Base-by-base conservation (phyloP, 345 rosid species). In the Gossypium longicalyx region DNA sequence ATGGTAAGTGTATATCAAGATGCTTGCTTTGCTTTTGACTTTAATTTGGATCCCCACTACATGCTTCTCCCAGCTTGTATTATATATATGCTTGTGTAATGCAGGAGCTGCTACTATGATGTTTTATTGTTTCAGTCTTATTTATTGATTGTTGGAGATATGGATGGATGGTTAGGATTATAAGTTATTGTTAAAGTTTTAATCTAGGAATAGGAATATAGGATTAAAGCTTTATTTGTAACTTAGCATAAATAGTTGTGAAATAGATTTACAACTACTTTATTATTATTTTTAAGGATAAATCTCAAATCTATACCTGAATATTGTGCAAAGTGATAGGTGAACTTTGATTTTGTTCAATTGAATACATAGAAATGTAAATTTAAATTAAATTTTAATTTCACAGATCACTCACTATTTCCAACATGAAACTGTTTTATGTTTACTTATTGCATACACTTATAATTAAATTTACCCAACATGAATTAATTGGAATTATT, bases 1-100 rank as follows among this genome's bases (percentile, higher is more conserved):
- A 93, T 77, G 91, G 98, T 95, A 77, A 38, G 97, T 84, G 23
- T 41, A 34, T 77, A 45, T 45, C 25, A 0, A 43, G 52, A 12
- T 52, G 12, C 48, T 73, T 47, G 44, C 22, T 77, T 59, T 71
- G 1, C 25, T 75, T 52, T 58, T 11, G 25, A 23, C 6, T 13
- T 51, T 22, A 63, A 20, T 25, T 34, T 65, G 20, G 15, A 3
- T 59, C 22, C 44, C 12, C 2, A 0, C 10, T 25, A 17, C 61
- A 9, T 6, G 7, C 58, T 15, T 49, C 25, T 2, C 1, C 16
- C 11, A 0, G 22, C 27, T 68, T 70, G 73, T 51, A 17, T 27
- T 10, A 70, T 29, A 45, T 16, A 16, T 69, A 16, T 65, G 38
- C 43, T 38, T 53, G 20, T 56, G 60, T 20, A 9, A 10, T 0